phyloP scores from a whole-genome alignment of 495 filamentous ascomycete species.

The Daldinia decipiens region DNA sequence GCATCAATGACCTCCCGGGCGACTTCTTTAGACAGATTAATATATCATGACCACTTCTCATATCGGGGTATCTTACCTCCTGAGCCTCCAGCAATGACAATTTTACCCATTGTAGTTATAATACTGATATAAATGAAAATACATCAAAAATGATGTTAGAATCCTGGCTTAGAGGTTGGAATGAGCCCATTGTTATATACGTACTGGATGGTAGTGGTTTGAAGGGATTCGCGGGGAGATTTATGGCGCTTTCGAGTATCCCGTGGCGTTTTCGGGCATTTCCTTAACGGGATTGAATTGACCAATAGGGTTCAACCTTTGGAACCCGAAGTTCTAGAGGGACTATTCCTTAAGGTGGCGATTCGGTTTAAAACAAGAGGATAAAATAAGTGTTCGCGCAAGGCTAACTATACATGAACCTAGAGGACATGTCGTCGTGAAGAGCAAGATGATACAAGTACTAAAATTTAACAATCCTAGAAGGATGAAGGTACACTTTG shows the following conservation, averaged over 20 bases:
- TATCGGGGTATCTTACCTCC: conserved; percentile 52
- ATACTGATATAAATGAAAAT: neutral
- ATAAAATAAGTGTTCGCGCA: neutral
- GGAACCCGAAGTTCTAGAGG: neutral
- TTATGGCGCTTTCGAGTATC: neutral
- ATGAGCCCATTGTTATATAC: neutral
- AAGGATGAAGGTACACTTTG: neutral
- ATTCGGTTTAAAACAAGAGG: neutral
- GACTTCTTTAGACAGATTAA: conserved; percentile 54
- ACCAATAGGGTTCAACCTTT: conserved; percentile 3
- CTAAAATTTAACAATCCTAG: neutral
- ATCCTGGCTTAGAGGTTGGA: neutral
- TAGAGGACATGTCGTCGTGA: neutral
- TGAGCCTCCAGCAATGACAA: conserved; percentile 65
- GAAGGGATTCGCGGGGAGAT: neutral
- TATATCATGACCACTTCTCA: neutral
- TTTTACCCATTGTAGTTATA: conserved; percentile 60
- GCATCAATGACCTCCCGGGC: conserved; percentile 64
- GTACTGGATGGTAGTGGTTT: neutral
- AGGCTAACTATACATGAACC: neutral
- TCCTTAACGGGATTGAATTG: conserved; percentile 5
- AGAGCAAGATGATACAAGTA: neutral
- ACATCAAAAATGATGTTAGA: neutral
- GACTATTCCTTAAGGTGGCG: neutral
- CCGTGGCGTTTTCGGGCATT: neutral